Base-by-base conservation (phyloP, 169 alveolate genomes). In the Cryptosporidium parvum region DNA sequence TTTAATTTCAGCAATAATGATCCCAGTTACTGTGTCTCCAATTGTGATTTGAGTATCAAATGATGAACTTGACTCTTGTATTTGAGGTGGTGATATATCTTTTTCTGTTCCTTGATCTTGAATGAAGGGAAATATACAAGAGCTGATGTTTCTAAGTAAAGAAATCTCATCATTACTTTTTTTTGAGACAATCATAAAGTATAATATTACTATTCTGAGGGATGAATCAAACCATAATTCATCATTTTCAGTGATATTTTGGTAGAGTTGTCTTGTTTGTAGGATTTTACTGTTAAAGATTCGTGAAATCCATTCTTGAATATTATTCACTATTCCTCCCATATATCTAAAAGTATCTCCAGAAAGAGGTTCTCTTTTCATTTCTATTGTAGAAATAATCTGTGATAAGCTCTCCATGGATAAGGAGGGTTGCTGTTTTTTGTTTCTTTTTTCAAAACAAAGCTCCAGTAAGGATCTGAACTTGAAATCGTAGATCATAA, bases 181-280 rank as follows among this genome's bases (percentile, higher is more conserved):
- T n/a, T 21, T 45, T 6, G 69, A 42, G 16, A n/a, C 70, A 0
- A 80, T 26, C 56, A 80, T 65, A 9, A 58, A 65, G 65, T 61
- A 80, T 3, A 80, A 39, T 18, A 80, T 44, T 12, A 80, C 8
- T 9, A 58, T 12, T 37, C 89, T 59, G 51, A 80, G 45, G 6
- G 75, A 42, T 1, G 89, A 80, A 39, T 80, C 89, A 65, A 80
- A 65, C 89, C 89, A 80, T 14, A 80, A 33, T 37, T 80, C 89
- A 51, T 80, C 89, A 45, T 59, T 80, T 26, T 59, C 73, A 5
- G 59, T 67, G 29, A 80, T 80, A 33, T 45, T 62, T 26, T 80
- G 52, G 23, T 58, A 21, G 42, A 70, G n/a, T 16, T 70, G 65
- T 7, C 16, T 70, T 26, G 5, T 44, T 31, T 23, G 59, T 7